Percentiles rank a stretch among this genome's conserved stretches.
These are phyloP conservation scores for Nematocida sp. DNA, from an alignment of 371 early-diverging fungal species.

Conservation along the genomic window DNA sequence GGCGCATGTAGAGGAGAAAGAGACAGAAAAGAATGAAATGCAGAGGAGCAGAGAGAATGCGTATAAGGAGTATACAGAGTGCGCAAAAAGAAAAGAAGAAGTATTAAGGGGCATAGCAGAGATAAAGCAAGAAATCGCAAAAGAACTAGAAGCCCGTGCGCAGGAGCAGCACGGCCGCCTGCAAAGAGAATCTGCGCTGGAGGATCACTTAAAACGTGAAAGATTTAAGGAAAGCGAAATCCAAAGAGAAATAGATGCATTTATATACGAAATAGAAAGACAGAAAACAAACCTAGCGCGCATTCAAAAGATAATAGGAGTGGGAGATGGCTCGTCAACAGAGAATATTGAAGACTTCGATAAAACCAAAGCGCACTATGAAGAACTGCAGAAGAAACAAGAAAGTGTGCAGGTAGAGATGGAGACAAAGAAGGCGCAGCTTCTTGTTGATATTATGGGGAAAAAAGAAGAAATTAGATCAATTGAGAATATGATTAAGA, in stretches of 20 bases:
- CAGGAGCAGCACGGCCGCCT: not conserved
- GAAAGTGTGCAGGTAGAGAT: conserved; percentile 21
- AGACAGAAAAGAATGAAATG: conserved; percentile 3
- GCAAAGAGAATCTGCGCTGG: not conserved
- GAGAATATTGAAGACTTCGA: conserved; percentile 2
- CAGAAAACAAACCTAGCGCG: conserved; percentile 2
- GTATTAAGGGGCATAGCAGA: conserved; percentile 3
- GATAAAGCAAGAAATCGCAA: conserved; percentile 2
- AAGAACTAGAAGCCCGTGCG: not conserved
- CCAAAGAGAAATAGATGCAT: conserved; percentile 32
- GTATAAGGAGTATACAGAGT: not conserved
- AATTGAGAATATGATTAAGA: conserved; percentile 19
- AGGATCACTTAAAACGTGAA: conserved; percentile 5
- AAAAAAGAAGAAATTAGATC: conserved; percentile 10
- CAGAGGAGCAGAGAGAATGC: conserved; percentile 30
- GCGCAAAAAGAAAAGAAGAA: conserved; percentile 14
- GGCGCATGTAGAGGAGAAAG: conserved; percentile 38
- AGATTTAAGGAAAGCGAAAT: conserved; percentile 35
- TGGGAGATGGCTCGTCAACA: not conserved
- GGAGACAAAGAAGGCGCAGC: conserved; percentile 17
- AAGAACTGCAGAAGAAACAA: not conserved
- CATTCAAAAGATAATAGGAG: conserved; percentile 23
- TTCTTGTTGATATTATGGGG: not conserved
- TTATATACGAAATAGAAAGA: conserved; percentile 41
- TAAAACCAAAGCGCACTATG: not conserved